Evolutionary conservation across 2,329 filamentous ascomycete species (phyloP), one percentile per base, ranked within the genome.

Genomic region (Botrytis fragariae): DNA sequence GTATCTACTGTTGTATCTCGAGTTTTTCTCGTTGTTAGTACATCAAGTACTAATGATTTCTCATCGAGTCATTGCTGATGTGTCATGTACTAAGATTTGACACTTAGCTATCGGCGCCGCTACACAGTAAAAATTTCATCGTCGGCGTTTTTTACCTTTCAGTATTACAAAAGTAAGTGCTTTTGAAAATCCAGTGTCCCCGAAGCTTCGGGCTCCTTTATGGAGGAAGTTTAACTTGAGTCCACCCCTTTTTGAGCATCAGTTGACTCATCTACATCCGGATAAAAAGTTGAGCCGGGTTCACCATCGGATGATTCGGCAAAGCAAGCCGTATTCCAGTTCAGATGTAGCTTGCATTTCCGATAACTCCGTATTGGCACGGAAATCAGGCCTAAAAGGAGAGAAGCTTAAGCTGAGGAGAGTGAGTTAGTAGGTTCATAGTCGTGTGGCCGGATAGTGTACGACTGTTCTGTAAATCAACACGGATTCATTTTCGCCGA

Each of bases 101-200:
- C 14, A 14, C 1, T 1, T 4, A 14, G 1, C 3, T 4, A 4
- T 54, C 0, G 48, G 32, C 6, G 51, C 3, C 1, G 6, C 25
- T 54, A n/a, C n/a, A 29, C n/a, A 54, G 12, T 9, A 18, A 16
- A 29, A 4, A 14, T 57, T 32, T 57, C 3, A 9, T 29, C 51
- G 14, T 57, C 5, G 6, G 51, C 14, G 4, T 1, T 18, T 57
- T 57, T 18, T 4, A 7, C 6, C 8, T 18, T 18, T 57, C n/a
- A 16, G 3, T 29, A 18, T 29, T 29, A 8, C 6, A 57, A 57
- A 57, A 16, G n/a, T 18, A 32, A 57, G 51, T 29, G 51, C 6
- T 57, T 54, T 57, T 29, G 51, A 9, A 1, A 18, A 0, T 29
- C 51, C 18, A 32, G n/a, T 57, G 7, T 29, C 51, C 18, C 3